These are phyloP conservation scores for Anisodus tanguticus DNA, from an alignment of 257 asterid species.

Conservation along the genomic window DNA sequence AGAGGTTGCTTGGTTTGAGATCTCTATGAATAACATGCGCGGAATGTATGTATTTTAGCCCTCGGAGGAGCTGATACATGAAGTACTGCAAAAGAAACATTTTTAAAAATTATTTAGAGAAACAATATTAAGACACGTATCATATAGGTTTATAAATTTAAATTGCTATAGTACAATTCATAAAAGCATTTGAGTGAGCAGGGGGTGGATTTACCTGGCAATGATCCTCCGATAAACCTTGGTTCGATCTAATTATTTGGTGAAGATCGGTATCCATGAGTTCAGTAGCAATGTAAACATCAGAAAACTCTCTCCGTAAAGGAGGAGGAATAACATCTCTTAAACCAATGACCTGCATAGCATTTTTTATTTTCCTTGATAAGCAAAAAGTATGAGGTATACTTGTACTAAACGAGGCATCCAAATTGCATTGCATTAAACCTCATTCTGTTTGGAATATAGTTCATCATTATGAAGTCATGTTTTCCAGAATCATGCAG, in stretches of 20 bases:
- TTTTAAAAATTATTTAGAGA: neutral
- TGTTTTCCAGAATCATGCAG: neutral
- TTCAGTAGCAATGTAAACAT: conserved; percentile 77
- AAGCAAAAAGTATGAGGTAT: conserved; percentile 11
- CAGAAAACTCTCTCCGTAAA: conserved; percentile 72
- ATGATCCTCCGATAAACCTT: conserved; percentile 89
- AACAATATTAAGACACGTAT: neutral
- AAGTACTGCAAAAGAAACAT: conserved; percentile 67
- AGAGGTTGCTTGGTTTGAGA: conserved; percentile 90
- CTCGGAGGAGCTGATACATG: conserved; percentile 91
- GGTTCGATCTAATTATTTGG: conserved; percentile 95
- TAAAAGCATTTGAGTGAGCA: neutral
- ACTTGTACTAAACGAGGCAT: neutral
- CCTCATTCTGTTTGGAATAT: neutral
- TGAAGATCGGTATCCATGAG: conserved; percentile 99
- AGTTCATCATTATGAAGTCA: neutral
- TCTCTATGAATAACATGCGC: conserved; percentile 92
- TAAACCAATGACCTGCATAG: conserved; percentile 67
- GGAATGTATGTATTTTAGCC: conserved; percentile 89
- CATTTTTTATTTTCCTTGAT: neutral
- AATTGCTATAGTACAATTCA: neutral
- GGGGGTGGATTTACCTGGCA: conserved; percentile 62
- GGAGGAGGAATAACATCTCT: conserved; percentile 98
- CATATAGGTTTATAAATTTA: neutral
- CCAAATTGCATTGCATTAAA: neutral